Evolutionary conservation across 73 alveolate species (phyloP), one percentile per base, ranked within the genome.

Genomic region (Tetrahymena borealis): DNA sequence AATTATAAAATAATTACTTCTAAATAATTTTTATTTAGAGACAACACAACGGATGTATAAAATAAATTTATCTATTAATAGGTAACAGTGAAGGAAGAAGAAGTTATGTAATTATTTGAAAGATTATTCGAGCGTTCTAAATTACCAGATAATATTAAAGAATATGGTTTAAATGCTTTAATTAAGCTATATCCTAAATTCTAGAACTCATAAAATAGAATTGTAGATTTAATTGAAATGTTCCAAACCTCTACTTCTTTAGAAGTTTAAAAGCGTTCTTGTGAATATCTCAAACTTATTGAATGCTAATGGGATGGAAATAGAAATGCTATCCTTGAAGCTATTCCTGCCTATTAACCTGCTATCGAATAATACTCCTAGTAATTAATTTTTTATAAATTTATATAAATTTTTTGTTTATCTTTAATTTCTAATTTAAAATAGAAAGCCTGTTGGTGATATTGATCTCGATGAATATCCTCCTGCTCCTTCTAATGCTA

Each of bases 381-480:
- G 85, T 60, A 60, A 60, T 60, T 60, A 18, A 6, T 18, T 12
- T 60, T 18, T 18, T 41, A 7, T 41, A 4, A 41, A 41, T 4
- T 9, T 41, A 41, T 41, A 18, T 41, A 39, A 39, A 39, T 39
- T 39, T 12, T 39, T 9, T 9, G 12, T 85, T 78, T 39, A 60
- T 78, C 11, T 33, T 7, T 43, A 85, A 33, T 79, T 40, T 15
- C n/a, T 42, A 1, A 78, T 85, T 0, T 79, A 85, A 32, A 90
- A 93, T 9, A 85, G 91, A 32, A 93, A 93, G 33, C 95, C 93
- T 13, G 78, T 93, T 40, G 95, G 95, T 32, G 95, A 93, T 39
- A 90, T 85, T 31, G 95, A 93, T 32, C 78, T 79, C 8, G 95
- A 93, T 93, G 95, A 93, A 93, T 79, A 79, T 31, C 95, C 95